Evolutionary conservation across 2,329 filamentous ascomycete genomes (phyloP).

Genomic region (Ophiocordyceps sinensis): DNA sequence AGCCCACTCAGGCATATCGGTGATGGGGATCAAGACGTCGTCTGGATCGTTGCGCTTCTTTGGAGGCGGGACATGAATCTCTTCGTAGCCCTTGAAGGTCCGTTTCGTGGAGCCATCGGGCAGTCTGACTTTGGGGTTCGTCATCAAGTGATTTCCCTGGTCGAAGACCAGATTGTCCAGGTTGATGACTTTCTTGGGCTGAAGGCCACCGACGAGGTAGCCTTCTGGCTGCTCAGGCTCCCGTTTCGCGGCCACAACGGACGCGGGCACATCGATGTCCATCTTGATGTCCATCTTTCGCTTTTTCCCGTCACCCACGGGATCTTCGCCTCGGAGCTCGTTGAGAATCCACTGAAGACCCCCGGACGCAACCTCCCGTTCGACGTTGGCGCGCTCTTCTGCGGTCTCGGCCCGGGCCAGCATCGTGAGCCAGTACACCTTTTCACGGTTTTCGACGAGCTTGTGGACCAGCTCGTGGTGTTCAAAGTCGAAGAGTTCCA

Average conservation of each 20-base stretch:
- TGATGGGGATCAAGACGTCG: slow-evolving; percentile 70
- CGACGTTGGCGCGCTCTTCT: slow-evolving; percentile 59
- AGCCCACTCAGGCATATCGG: slow-evolving; percentile 87
- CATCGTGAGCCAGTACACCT: slow-evolving; percentile 88
- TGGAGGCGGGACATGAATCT: slow-evolving; percentile 90
- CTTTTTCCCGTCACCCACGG: slow-evolving; percentile 42
- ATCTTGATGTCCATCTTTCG: slow-evolving; percentile 81
- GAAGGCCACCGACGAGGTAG: slow-evolving; percentile 64
- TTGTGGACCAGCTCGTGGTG: slow-evolving; percentile 86
- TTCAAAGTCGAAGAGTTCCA: slow-evolving; percentile 97
- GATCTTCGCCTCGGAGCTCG: slow-evolving; percentile 65
- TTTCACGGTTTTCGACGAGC: slow-evolving; percentile 81
- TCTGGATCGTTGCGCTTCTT: slow-evolving; percentile 72
- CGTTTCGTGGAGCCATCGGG: slow-evolving; percentile 91
- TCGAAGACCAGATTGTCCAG: slow-evolving; percentile 94
- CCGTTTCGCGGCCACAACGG: slow-evolving; percentile 32
- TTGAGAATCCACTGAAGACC: slow-evolving; percentile 78
- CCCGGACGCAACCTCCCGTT: slow-evolving; percentile 82
- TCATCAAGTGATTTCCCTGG: slow-evolving; percentile 97
- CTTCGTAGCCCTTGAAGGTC: slow-evolving; percentile 95
- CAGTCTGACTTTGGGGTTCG: slow-evolving; percentile 88
- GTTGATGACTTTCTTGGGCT: slow-evolving; percentile 79
- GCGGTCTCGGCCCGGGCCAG: slow-evolving; percentile 72
- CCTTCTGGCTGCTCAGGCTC: slow-evolving; percentile 48
- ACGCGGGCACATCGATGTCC: slow-evolving; percentile 67